These are phyloP conservation scores for Coprinopsis sp. DNA, from an alignment of 768 basidiomycete genomes.

Conservation along the genomic window DNA sequence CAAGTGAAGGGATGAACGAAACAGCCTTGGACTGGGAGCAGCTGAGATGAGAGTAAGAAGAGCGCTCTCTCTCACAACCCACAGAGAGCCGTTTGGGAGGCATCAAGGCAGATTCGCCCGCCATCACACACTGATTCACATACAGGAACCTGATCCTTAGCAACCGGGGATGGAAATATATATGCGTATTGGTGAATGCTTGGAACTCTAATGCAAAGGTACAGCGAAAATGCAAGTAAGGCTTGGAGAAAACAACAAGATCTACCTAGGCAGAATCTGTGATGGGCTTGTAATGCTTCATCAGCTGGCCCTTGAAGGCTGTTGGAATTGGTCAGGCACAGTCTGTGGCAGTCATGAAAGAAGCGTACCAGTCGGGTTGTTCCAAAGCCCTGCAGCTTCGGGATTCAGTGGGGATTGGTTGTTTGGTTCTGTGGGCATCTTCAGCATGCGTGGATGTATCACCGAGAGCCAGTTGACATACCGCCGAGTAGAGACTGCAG, in stretches of 20 bases:
- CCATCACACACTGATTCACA: no score
- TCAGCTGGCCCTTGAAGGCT: slow-evolving; percentile 72
- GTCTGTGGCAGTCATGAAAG: background rate
- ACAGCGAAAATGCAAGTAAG: no score
- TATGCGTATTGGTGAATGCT: no score
- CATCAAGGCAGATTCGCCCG: no score
- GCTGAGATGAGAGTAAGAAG: no score
- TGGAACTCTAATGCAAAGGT: no score
- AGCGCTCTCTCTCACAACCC: no score
- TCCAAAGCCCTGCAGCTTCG: slow-evolving; percentile 83
- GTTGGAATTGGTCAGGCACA: slow-evolving; percentile 1
- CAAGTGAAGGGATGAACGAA: no score
- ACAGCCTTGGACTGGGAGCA: no score
- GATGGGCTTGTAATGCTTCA: slow-evolving; percentile 66
- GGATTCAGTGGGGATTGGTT: slow-evolving; percentile 87
- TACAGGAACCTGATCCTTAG: no score
- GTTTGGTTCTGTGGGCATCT: slow-evolving; percentile 66
- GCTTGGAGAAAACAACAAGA: background rate
- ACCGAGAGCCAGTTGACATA: slow-evolving; percentile 29
- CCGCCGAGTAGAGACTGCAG: slow-evolving; percentile 86
- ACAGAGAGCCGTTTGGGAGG: no score
- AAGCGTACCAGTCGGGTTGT: slow-evolving; percentile 54
- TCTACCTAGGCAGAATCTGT: slow-evolving; percentile 27
- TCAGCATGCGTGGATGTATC: slow-evolving; percentile 1
- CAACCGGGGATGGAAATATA: background rate